Evolutionary conservation across 176 grass and related monocot species (phyloP).

Genomic region (Rhynchospora tenuis): DNA sequence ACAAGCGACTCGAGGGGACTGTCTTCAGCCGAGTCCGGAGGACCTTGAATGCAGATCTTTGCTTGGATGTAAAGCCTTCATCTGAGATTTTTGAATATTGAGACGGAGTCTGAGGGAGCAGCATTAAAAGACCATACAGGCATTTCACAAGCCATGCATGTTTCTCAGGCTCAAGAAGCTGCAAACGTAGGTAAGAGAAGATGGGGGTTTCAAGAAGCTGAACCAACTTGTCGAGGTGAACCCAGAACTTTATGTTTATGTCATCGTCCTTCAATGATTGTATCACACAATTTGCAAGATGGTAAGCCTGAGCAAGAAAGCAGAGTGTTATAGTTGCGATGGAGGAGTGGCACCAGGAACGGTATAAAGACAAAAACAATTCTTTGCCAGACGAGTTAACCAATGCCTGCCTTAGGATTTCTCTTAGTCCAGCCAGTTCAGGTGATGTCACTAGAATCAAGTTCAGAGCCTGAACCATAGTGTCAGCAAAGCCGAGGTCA

Average conservation of each 20-base stretch:
- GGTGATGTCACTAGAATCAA: conserved; percentile 94
- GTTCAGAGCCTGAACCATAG: conserved; percentile 98
- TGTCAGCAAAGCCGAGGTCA: conserved; percentile 72
- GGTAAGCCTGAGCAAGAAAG: conserved; percentile 90
- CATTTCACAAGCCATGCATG: conserved; percentile 90
- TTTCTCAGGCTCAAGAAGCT: conserved; percentile 96
- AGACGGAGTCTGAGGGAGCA: conserved; percentile 59
- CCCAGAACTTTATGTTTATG: conserved; percentile 88
- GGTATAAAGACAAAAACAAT: conserved; percentile 73
- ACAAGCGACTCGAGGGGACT: conserved; percentile 45
- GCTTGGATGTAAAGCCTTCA: conserved; percentile 31
- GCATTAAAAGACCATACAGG: conserved; percentile 93
- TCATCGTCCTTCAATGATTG: conserved; percentile 93
- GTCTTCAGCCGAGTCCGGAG: conserved; percentile 86
- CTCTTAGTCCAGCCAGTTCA: conserved; percentile 70
- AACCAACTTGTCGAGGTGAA: conserved; percentile 88
- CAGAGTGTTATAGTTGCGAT: conserved; percentile 97
- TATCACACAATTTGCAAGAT: conserved; percentile 74
- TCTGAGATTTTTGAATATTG: background rate
- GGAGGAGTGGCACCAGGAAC: conserved; percentile 90
- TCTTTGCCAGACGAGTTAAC: conserved; percentile 80
- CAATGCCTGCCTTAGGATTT: conserved; percentile 70
- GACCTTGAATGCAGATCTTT: conserved; percentile 96
- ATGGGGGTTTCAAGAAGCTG: conserved; percentile 92
- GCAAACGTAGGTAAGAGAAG: conserved; percentile 88